Evolutionary conservation across 1,139 yeast genomes (phyloP).

Genomic region (Kodamaea sp.): DNA sequence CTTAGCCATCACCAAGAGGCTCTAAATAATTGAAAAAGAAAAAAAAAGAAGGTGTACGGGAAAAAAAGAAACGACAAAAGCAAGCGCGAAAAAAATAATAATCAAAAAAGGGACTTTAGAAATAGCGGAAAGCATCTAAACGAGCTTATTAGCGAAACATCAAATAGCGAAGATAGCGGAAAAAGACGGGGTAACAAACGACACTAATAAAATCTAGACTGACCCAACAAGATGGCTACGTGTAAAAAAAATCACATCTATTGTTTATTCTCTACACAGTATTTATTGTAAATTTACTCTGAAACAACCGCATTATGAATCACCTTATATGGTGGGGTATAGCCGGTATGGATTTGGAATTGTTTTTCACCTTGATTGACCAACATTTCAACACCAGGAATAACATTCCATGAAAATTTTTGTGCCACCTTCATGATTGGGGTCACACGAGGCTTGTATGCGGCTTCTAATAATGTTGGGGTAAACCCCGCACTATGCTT

Average conservation of each 20-base stretch:
- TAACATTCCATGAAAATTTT: constrained; percentile 60
- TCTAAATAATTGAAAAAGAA: too few relatives aligned
- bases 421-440: constrained; percentile 80
- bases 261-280: not conserved
- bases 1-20: too few relatives aligned
- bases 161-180: too few relatives aligned
- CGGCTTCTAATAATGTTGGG: constrained; percentile 79
- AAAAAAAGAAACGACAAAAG: too few relatives aligned
- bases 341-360: constrained; percentile 75
- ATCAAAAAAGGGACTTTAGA: too few relatives aligned
- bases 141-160: too few relatives aligned
- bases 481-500: constrained; percentile 28
- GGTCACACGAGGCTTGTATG: constrained; percentile 84
- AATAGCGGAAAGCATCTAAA: too few relatives aligned
- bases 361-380: constrained; percentile 91
- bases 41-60: too few relatives aligned
- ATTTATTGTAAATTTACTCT: constrained; percentile 10
- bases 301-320: constrained; percentile 56
- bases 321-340: constrained; percentile 56
- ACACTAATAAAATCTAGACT: too few relatives aligned
- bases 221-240: too few relatives aligned
- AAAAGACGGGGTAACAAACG: too few relatives aligned
- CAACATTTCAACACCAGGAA: constrained; percentile 89
- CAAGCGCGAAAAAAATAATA: too few relatives aligned
- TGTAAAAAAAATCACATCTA: not conserved